Conservation (phyloP, 1,139 yeast species). For the Arxiozyma slooffiae region DNA sequence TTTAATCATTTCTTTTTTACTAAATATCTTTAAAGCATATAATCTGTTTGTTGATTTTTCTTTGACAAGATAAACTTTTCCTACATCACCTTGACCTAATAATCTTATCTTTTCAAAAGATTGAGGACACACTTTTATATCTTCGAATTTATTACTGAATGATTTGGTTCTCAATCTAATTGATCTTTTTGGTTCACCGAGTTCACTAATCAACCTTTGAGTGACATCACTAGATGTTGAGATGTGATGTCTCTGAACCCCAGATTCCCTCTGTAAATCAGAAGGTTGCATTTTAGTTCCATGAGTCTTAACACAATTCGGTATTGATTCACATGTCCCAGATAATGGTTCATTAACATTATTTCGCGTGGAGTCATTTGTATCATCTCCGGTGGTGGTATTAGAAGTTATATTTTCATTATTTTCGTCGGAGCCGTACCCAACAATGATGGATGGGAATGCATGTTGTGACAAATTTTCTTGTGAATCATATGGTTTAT, state of each 20-base stretch:
- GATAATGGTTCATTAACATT: too few relatives aligned
- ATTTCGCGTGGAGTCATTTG: too few relatives aligned
- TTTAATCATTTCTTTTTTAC: slow-evolving; percentile 88
- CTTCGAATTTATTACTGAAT: slow-evolving; percentile 56
- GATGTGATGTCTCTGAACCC: not conserved
- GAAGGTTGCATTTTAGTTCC: not conserved
- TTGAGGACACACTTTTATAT: slow-evolving; percentile 73
- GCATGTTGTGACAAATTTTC: slow-evolving; percentile 13
- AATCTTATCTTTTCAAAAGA: slow-evolving; percentile 82
- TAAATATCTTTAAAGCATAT: slow-evolving; percentile 87
- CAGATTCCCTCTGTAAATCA: not conserved
- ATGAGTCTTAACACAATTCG: not conserved
- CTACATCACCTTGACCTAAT: slow-evolving; percentile 95
- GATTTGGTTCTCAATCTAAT: slow-evolving; percentile 41
- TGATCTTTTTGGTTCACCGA: slow-evolving; percentile 26
- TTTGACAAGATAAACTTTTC: slow-evolving; percentile 84
- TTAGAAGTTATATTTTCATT: too few relatives aligned
- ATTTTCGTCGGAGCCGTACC: slow-evolving; percentile 9
- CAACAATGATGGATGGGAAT: slow-evolving; percentile 22
- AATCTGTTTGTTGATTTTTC: slow-evolving; percentile 66
- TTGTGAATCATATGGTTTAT: not conserved
- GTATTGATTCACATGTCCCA: not conserved
- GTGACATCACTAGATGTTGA: not conserved
- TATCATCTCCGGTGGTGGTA: too few relatives aligned
- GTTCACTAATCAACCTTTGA: not conserved